Base-by-base conservation (phyloP, 108 stramenopile species). In the Stephanodiscus minutulus region DNA sequence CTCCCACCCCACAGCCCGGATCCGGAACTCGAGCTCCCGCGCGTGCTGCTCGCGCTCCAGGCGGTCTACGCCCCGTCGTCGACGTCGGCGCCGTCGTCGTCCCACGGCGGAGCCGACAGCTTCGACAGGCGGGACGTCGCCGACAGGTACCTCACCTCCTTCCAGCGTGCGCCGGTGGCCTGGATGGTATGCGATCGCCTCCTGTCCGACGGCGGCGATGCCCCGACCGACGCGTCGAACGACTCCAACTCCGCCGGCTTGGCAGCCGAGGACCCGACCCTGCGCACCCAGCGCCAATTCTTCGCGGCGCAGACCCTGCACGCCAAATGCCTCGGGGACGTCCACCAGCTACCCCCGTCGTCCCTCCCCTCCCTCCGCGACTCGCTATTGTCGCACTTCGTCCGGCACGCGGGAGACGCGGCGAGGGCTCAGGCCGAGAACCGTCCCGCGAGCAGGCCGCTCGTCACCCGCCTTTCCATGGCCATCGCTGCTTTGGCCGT, bases 261-360 rank as follows among this genome's bases (percentile, higher is more conserved):
- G 0, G 28, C 66, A 7, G 41, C 8, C 18, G 53, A 49, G 43
- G 69, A 80, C 5, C 35, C 37, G 22, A 71, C 77, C 7, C 63
- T 77, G 41, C 68, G 81, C 25, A 84, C 85, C 36, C 90, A 90
- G 61, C 82, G 77, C 8, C 88, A 85, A 25, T 92, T 95, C 77
- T 95, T 92, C 82, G 94, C 94, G 9, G 91, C 94, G 1, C 94
- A 92, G 67, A 95, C 94, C 10, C 68, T 95, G 37, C 90, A 89
- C 56, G 79, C 82, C 25, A 95, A 95, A 83, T 92, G 91, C 65
- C 88, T 82, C 56, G 70, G 72, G 48, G 82, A 84, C 68, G 74
- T 90, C 27, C 56, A 77, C 17, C 85, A 89, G 71, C 75, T 92
- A n/a, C 82, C 87, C 13, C 10, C 62, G 17, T 33, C 77, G 15